phyloP scores from a whole-genome alignment of 768 basidiomycete species.

The Galerina marginata region DNA sequence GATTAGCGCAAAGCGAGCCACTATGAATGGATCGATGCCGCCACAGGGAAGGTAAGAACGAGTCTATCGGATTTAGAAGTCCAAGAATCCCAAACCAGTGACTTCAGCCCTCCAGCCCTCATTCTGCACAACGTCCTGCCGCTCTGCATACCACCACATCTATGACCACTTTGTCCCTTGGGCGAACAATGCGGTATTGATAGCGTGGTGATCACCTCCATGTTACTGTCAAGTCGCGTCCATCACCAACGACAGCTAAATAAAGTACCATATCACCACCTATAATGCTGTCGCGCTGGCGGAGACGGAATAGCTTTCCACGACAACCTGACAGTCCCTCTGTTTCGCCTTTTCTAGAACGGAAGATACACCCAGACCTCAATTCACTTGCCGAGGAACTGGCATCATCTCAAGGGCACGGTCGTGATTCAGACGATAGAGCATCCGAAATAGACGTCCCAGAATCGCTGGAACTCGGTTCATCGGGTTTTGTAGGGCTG shows the following conservation, averaged over 20 bases:
- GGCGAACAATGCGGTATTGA: neutral
- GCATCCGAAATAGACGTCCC: constrained; percentile 1
- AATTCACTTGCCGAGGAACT: constrained; percentile 34
- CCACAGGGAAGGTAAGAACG: too few relatives aligned
- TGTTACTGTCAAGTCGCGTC: neutral
- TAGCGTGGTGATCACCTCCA: neutral
- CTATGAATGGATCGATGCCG: too few relatives aligned
- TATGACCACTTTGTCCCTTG: neutral
- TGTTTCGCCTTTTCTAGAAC: constrained; percentile 20
- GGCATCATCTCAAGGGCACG: constrained; percentile 9
- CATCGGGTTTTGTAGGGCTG: constrained; percentile 22
- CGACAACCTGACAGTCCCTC: neutral
- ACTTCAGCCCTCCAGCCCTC: neutral
- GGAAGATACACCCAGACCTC: constrained; percentile 46
- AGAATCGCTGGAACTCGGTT: constrained; percentile 9
- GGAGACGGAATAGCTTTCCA: neutral
- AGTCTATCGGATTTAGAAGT: too few relatives aligned
- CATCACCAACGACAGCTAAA: neutral
- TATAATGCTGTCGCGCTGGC: constrained; percentile 7
- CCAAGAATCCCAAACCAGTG: neutral
- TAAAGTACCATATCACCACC: neutral
- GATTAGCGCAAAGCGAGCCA: too few relatives aligned
- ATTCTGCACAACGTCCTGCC: neutral
- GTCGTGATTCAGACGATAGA: neutral
- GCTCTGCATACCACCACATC: neutral